Evolutionary conservation across 495 filamentous ascomycete genomes (phyloP), one percentile per base, ranked within the genome.

Genomic region (Talaromyces ruber): DNA sequence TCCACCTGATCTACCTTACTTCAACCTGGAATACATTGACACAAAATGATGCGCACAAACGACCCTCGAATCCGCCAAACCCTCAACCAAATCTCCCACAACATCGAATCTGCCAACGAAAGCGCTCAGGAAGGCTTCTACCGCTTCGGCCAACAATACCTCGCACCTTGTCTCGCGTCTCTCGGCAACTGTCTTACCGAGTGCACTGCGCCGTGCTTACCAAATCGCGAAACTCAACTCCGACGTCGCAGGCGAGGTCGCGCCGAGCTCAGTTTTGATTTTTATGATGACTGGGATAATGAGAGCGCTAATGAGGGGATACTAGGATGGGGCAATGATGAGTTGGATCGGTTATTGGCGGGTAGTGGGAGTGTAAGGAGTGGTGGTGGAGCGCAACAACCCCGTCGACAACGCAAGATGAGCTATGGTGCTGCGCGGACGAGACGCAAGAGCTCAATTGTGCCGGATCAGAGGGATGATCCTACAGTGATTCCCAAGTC

Each of bases 201-300:
- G 64, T 95, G 91, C 71, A 84, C 87, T 21, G 78, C 81, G 45
- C 81, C 86, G 1, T 96, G 92, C 71, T 80, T 92, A 26, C 86
- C 88, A 16, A 82, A 78, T 66, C 84, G 85, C 56, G 89, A 93
- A 61, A 90, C 91, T 66, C 88, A 88, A 45, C 75, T 84, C 24
- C 85, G 89, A 5, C 83, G 91, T 52, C 79, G 83, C 58, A 79
- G 84, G 74, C 77, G 87, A 64, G 88, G 86, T 9, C 75, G 85
- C 43, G 86, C 90, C 26, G 92, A 96, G 69, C 84, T 87, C 45
- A 89, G 84, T 64, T 98, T 98, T 66, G 95, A 97, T 66, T 98
- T 98, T 77, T 98, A 98, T 76, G 94, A 98, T 71, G 93, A 97
- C 68, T 97, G 93, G 92, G 91, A 97, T 56, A 91, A 92, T 60